Evolutionary conservation across 2,329 filamentous ascomycete genomes (phyloP).

Genomic region (Trichoderma asperellum): DNA sequence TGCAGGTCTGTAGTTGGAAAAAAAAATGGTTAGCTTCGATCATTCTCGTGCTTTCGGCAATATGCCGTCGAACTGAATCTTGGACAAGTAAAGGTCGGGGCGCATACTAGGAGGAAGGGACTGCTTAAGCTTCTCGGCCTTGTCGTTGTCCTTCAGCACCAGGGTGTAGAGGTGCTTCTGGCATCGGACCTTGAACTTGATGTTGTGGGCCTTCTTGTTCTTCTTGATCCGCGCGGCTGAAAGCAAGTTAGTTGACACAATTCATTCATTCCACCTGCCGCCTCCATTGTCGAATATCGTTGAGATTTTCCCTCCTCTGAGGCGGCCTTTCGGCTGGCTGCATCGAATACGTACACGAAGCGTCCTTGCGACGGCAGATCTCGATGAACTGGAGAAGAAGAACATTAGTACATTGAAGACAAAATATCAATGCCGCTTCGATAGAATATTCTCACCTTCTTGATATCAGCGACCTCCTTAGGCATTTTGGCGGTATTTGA

Average conservation of each 20-base stretch:
- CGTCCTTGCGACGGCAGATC: constrained; percentile 99
- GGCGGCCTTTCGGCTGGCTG: constrained; percentile 20
- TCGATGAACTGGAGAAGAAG: constrained; percentile 84
- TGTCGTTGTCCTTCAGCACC: constrained; percentile 96
- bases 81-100: constrained; percentile 22
- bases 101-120: constrained; percentile 91
- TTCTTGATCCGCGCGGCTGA: constrained; percentile 92
- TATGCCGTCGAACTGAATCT: background rate
- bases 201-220: constrained; percentile 85
- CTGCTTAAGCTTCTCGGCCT: constrained; percentile 99
- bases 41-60: constrained; percentile 28
- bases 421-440: background rate
- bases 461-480: constrained; percentile 97
- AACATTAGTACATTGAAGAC: constrained; percentile 37
- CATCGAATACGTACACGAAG: constrained; percentile 78
- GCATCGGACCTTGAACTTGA: constrained; percentile 99
- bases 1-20: constrained; percentile 47
- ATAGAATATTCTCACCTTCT: constrained; percentile 61
- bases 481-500: constrained; percentile 79
- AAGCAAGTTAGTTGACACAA: constrained; percentile 39
- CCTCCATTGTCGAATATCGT: background rate
- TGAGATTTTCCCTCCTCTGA: constrained; percentile 9
- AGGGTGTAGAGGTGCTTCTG: constrained; percentile 95
- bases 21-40: constrained; percentile 11
- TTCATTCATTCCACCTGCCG: constrained; percentile 14